Conservation (phyloP, 202 grass and related monocot species). For the Thinopyrum obtusiflorum region DNA sequence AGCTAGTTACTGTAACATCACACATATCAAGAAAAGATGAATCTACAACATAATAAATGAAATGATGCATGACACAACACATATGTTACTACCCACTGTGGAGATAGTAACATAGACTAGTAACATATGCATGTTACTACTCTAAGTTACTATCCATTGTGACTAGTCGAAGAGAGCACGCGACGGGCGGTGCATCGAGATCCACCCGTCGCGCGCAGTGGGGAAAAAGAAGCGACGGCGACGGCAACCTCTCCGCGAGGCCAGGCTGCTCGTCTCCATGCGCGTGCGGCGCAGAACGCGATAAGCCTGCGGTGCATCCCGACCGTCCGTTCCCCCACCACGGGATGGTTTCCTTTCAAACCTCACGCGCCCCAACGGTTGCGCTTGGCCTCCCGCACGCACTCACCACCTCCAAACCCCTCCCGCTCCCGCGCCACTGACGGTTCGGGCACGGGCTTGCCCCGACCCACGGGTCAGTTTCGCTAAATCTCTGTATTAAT, state of each 20-base stretch:
- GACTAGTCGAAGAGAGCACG: not conserved
- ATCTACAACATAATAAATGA: too few species aligned
- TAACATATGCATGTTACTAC: too few species aligned
- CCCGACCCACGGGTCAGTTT: not conserved
- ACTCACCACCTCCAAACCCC: not conserved
- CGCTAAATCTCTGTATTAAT: not conserved
- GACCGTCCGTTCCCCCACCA: not conserved
- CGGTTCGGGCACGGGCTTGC: not conserved
- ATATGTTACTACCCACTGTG: too few species aligned
- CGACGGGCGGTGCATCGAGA: not conserved
- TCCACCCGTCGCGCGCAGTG: not conserved
- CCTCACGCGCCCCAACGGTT: not conserved
- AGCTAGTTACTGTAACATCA: too few species aligned
- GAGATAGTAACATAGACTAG: too few species aligned
- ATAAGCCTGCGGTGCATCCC: not conserved
- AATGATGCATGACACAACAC: too few species aligned
- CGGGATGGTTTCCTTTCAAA: not conserved
- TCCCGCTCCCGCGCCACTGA: conserved; percentile 3
- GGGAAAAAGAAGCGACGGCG: not conserved
- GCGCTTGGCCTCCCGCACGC: not conserved
- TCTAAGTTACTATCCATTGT: too few species aligned
- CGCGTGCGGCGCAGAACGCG: not conserved
- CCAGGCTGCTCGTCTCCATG: conserved; percentile 8
- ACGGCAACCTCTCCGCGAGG: not conserved
- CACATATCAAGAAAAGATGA: too few species aligned